These are phyloP conservation scores for Trichoderma pleuroti DNA, from an alignment of 2,329 filamentous ascomycete species.

Conservation along the genomic window DNA sequence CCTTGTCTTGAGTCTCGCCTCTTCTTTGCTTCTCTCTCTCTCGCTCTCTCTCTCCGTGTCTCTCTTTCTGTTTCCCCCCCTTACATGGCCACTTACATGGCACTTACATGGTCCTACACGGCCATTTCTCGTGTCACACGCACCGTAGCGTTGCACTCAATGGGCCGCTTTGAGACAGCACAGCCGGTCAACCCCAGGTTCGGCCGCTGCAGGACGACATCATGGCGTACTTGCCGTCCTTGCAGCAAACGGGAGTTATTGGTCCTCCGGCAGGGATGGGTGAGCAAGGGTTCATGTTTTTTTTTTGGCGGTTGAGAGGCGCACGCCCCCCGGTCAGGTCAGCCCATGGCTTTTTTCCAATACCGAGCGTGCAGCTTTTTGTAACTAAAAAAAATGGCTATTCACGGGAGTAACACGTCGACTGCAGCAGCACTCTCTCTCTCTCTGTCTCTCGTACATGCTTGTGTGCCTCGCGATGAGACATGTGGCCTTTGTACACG, in stretches of 20 bases:
- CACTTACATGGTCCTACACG: not conserved
- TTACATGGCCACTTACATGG: too few species aligned
- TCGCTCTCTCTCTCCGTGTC: not conserved
- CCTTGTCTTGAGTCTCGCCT: not conserved
- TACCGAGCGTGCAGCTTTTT: not conserved
- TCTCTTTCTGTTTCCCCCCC: not conserved
- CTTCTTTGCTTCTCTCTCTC: not conserved
- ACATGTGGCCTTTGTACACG: not conserved
- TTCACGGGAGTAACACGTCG: not conserved
- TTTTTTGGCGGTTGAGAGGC: not conserved
- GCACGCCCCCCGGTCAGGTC: not conserved
- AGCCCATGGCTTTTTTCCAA: not conserved
- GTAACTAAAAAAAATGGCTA: not conserved
- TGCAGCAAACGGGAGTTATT: not conserved
- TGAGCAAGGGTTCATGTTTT: not conserved
- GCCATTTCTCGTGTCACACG: not conserved
- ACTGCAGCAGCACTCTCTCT: too few species aligned
- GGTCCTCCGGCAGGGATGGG: not conserved
- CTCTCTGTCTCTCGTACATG: not conserved
- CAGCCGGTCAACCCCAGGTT: not conserved
- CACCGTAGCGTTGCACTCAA: not conserved
- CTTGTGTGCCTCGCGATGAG: not conserved
- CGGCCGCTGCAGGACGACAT: slow-evolving; percentile 7
- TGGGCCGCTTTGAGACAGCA: not conserved
- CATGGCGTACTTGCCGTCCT: not conserved